Evolutionary conservation across 768 basidiomycete genomes (phyloP), one percentile per base, ranked within the genome.

Genomic region (Lactarius sanguifluus): DNA sequence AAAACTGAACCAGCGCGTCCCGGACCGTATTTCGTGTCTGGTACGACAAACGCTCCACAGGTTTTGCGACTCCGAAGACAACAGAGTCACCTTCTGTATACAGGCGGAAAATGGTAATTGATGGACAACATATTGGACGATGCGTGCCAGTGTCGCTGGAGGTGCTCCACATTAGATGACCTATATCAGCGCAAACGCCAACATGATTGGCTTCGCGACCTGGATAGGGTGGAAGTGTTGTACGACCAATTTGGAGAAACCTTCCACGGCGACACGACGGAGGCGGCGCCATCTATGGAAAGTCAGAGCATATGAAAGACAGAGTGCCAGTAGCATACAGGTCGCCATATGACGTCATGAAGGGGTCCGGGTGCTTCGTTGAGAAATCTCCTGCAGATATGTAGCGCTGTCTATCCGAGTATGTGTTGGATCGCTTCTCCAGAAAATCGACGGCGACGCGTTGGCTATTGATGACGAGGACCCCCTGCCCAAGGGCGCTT

Each of bases 191-290:
- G 73, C 76, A n/a, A 50, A 13, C 2, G 23, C n/a, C 5, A 25
- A 25, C 25, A 71, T 62, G 15, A 65, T n/a, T 69, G 3, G 75
- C 75, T 70, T 79, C 76, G 40, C 65, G 59, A 47, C 75, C 73
- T 77, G 73, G 36, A 76, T 69, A 15, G 70, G 68, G 20, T 69
- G 64, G 66, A 76, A 76, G 13, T 70, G 62, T 40, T 62, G 61
- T 25, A 76, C 70, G 25, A 16, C 60, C 62, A 41, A 71, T 74
- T n/a, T 74, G 73, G 45, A 75, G 69, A n/a, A 72, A 34, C 59
- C 67, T 64, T 61, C 64, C 70, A 32, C 74, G 64, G 50, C 72
- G 62, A 36, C 16, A n/a, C 73, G 71, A 55, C 75, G 65, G 59
- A 68, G 71, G 57, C 72, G 72, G 40, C 72, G 72, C 64, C 73